Conservation (phyloP, 192 early-diverging fungal species). For the Jimgerdemannia lactiflua region DNA sequence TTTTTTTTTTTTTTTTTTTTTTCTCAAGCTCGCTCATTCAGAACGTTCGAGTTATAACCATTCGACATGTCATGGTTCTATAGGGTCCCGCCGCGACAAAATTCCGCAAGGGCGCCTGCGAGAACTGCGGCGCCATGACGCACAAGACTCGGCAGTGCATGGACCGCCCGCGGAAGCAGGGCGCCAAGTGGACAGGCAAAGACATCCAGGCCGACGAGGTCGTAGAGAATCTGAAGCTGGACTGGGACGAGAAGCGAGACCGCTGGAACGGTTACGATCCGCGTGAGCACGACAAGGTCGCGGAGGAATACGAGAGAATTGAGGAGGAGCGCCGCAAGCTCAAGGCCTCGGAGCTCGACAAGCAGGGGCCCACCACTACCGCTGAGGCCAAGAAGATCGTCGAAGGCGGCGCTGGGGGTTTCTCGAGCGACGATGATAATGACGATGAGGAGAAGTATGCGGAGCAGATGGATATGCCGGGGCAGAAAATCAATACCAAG, state of each 20-base stretch:
- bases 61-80: neutral
- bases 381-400: constrained; percentile 48
- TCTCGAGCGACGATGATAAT: constrained; percentile 73
- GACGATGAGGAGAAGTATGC: constrained; percentile 91
- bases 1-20: too few relatives aligned
- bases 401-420: constrained; percentile 40
- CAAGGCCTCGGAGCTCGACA: constrained; percentile 75
- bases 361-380: constrained; percentile 47
- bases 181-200: constrained; percentile 87
- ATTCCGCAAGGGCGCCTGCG: constrained; percentile 93
- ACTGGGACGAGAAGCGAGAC: constrained; percentile 96
- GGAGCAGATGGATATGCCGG: constrained; percentile 79
- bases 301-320: constrained; percentile 89
- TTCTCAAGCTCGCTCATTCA: too few relatives aligned
- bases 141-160: constrained; percentile 95
- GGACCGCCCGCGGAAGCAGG: constrained; percentile 84
- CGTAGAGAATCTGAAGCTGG: constrained; percentile 67
- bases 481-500: constrained; percentile 85
- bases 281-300: constrained; percentile 70
- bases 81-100: constrained; percentile 81
- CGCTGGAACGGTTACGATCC: constrained; percentile 99
- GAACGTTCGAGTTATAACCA: too few relatives aligned
- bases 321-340: constrained; percentile 84
- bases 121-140: constrained; percentile 96
- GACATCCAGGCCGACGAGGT: constrained; percentile 87